These are phyloP conservation scores for Isabelozyma heimii DNA, from an alignment of 805 yeast species.

Conservation along the genomic window DNA sequence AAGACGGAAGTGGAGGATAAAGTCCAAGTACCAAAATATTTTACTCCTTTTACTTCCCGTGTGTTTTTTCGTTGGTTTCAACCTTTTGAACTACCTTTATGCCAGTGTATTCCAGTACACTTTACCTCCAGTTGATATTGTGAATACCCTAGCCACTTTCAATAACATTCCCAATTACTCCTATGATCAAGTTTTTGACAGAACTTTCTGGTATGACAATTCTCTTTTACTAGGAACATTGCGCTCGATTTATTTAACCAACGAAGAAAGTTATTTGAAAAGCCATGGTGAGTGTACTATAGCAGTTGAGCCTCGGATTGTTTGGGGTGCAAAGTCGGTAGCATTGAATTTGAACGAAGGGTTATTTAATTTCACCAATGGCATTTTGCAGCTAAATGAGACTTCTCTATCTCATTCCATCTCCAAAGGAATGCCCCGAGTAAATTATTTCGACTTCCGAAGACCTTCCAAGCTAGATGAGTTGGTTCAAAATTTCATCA, in stretches of 20 bases:
- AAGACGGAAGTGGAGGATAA: not conserved
- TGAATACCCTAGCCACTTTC: not conserved
- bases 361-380: slow-evolving; percentile 4
- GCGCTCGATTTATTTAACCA: slow-evolving; percentile 15
- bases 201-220: slow-evolving; percentile 1
- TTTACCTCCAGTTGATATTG: slow-evolving; percentile 16
- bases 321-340: slow-evolving; percentile 3
- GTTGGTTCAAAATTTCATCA: slow-evolving; percentile 3
- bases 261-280: slow-evolving; percentile 14
- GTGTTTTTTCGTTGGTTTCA: not conserved
- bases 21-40: not conserved
- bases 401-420: not conserved
- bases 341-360: slow-evolving; percentile 9
- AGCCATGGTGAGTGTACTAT: slow-evolving; percentile 14
- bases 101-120: slow-evolving; percentile 2
- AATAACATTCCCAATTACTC: slow-evolving; percentile 1
- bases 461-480: not conserved
- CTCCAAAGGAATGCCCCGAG: not conserved
- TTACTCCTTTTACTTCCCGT: slow-evolving; percentile 1
- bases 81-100: slow-evolving; percentile 3
- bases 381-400: not conserved
- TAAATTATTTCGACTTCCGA: not conserved
- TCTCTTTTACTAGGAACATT: slow-evolving; percentile 5
- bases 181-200: not conserved
- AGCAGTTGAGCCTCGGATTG: slow-evolving; percentile 13